phyloP scores from a whole-genome alignment of 192 early-diverging fungal genomes.

The Coemansia erecta region DNA sequence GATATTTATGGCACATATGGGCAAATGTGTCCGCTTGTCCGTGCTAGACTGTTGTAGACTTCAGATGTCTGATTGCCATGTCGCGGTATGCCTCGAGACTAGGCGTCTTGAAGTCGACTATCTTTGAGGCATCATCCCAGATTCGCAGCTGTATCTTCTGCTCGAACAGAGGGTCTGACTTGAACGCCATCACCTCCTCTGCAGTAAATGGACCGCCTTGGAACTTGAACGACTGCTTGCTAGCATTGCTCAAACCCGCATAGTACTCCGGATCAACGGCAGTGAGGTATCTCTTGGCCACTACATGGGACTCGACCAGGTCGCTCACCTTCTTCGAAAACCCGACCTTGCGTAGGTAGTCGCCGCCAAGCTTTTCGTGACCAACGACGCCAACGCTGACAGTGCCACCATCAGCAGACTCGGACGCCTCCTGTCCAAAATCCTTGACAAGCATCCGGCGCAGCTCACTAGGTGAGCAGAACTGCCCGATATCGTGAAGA shows the following conservation, averaged over 20 bases:
- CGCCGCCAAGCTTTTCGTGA: slow-evolving; percentile 57
- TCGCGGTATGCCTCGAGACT: slow-evolving; percentile 45
- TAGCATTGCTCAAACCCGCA: slow-evolving; percentile 47
- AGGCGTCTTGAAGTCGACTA: slow-evolving; percentile 45
- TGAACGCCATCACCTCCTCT: slow-evolving; percentile 47
- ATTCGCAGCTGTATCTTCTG: slow-evolving; percentile 55
- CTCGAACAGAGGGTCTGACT: slow-evolving; percentile 54
- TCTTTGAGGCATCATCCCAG: slow-evolving; percentile 58
- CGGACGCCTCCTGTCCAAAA: neutral
- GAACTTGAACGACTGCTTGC: slow-evolving; percentile 57
- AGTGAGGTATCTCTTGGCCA: slow-evolving; percentile 62
- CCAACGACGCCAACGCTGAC: slow-evolving; percentile 48
- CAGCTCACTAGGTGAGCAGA: slow-evolving; percentile 50
- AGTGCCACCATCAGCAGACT: neutral
- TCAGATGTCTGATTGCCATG: slow-evolving; percentile 45
- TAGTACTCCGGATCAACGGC: slow-evolving; percentile 50
- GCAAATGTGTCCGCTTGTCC: neutral
- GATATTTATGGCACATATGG: too few species aligned
- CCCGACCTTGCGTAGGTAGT: slow-evolving; percentile 56
- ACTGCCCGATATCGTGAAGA: slow-evolving; percentile 61
- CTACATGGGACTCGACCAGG: slow-evolving; percentile 58
- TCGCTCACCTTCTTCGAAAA: slow-evolving; percentile 55
- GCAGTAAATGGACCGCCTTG: slow-evolving; percentile 53
- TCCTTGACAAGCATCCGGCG: slow-evolving; percentile 53
- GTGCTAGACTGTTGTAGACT: neutral